Conservation (phyloP, 257 asterid genomes). For the Jasminum sambac region DNA sequence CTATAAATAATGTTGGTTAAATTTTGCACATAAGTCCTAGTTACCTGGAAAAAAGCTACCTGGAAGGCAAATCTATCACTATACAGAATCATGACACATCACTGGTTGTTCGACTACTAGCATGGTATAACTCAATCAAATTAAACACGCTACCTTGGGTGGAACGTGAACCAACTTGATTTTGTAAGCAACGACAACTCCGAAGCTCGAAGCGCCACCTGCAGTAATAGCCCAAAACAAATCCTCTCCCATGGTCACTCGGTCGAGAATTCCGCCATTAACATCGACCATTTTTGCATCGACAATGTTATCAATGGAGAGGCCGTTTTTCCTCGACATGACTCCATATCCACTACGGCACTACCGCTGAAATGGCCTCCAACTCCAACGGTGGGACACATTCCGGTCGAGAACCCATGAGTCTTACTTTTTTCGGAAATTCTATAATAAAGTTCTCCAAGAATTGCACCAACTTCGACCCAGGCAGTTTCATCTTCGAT, state of each 20-base stretch:
- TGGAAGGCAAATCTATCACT: background rate
- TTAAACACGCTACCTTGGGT: constrained; percentile 8
- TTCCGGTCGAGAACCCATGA: constrained; percentile 53
- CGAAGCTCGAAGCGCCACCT: constrained; percentile 55
- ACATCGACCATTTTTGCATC: constrained; percentile 50
- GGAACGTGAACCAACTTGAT: constrained; percentile 43
- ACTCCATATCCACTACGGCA: constrained; percentile 58
- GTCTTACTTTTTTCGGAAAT: constrained; percentile 38
- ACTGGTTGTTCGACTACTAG: too few relatives aligned
- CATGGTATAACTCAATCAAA: too few relatives aligned
- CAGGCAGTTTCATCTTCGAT: constrained; percentile 41
- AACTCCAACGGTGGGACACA: constrained; percentile 56
- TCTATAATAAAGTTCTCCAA: constrained; percentile 51
- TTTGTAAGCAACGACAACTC: constrained; percentile 47
- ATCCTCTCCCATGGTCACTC: constrained; percentile 58
- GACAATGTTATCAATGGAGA: constrained; percentile 46
- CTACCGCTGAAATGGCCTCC: constrained; percentile 64
- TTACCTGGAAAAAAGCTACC: constrained; percentile 29
- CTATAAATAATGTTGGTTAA: constrained; percentile 18
- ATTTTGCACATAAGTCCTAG: constrained; percentile 25
- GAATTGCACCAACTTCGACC: constrained; percentile 47
- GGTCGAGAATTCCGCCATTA: constrained; percentile 40
- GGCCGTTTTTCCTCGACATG: constrained; percentile 57
- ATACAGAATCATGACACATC: too few relatives aligned
- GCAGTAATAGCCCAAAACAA: constrained; percentile 63